A percentile compares a stretch with the other conserved stretches of the same genome.
These are phyloP conservation scores for Chytriomyces sp. DNA, from an alignment of 192 early-diverging fungal genomes.

Conservation along the genomic window DNA sequence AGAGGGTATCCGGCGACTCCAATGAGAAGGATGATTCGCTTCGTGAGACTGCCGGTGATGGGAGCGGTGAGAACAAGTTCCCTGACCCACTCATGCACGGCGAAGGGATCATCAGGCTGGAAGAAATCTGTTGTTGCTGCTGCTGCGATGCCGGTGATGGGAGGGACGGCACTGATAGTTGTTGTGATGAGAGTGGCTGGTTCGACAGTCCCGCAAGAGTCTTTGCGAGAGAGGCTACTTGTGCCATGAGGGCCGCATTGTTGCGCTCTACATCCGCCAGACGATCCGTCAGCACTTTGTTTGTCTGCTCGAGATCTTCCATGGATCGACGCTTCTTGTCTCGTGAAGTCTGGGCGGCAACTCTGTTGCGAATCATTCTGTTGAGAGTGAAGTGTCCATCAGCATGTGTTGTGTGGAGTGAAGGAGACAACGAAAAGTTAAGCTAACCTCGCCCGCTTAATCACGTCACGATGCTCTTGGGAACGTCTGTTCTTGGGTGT, in stretches of 20 bases:
- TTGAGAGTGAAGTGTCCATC: background rate
- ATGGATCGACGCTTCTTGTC: constrained; percentile 74
- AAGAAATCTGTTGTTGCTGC: background rate
- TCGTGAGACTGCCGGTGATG: constrained; percentile 3
- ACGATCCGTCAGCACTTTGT: constrained; percentile 21
- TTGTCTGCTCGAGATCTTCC: constrained; percentile 42
- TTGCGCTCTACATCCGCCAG: background rate
- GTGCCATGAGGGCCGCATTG: constrained; percentile 9
- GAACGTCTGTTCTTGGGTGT: constrained; percentile 24
- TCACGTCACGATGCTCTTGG: constrained; percentile 14
- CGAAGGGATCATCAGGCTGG: background rate
- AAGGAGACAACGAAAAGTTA: background rate
- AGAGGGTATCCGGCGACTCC: background rate
- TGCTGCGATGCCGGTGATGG: background rate
- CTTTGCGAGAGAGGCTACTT: background rate
- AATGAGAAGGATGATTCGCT: background rate
- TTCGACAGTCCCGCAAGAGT: background rate
- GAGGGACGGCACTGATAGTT: background rate
- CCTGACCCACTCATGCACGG: background rate
- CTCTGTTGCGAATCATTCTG: constrained; percentile 71
- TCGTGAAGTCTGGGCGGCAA: constrained; percentile 75
- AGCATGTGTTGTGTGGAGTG: background rate
- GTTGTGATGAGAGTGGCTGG: constrained; percentile 3
- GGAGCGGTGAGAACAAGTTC: background rate
- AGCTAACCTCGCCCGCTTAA: constrained; percentile 24